Evolutionary conservation across 805 yeast genomes (phyloP).

Genomic region (Yarrowia divulgata): DNA sequence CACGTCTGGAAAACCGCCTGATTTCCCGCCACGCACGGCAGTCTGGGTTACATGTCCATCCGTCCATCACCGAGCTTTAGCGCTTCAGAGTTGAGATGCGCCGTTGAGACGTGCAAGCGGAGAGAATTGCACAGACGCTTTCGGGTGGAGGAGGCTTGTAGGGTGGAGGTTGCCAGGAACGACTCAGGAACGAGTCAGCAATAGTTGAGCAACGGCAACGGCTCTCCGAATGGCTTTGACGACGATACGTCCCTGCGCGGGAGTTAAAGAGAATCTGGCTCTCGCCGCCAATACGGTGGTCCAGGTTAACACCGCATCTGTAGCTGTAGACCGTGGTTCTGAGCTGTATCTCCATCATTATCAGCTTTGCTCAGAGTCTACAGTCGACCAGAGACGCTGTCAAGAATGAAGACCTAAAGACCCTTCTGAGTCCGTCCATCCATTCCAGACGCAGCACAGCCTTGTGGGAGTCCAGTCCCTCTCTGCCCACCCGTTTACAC

Average conservation of each 20-base stretch:
- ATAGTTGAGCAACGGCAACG: too few species aligned
- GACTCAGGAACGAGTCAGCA: too few species aligned
- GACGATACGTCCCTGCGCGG: background rate
- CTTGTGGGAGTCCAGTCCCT: background rate
- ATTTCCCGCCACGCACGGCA: slow-evolving; percentile 6
- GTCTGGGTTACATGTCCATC: background rate
- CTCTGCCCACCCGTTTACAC: background rate
- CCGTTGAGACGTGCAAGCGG: slow-evolving; percentile 1
- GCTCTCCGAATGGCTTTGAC: too few species aligned
- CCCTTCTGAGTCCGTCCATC: background rate
- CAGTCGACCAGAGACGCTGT: too few species aligned
- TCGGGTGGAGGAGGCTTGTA: background rate
- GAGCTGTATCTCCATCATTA: too few species aligned
- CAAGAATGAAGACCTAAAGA: too few species aligned
- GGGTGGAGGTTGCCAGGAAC: background rate
- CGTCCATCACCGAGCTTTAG: background rate
- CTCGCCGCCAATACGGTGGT: background rate
- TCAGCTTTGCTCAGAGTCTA: too few species aligned
- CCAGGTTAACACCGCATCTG: background rate
- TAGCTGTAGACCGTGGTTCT: too few species aligned
- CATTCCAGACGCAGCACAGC: background rate
- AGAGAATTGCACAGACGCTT: background rate
- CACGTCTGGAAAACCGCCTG: too few species aligned
- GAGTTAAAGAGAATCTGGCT: background rate
- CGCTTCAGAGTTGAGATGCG: background rate